Conservation (phyloP, 768 basidiomycete genomes). For the Artomyces pyxidatus region DNA sequence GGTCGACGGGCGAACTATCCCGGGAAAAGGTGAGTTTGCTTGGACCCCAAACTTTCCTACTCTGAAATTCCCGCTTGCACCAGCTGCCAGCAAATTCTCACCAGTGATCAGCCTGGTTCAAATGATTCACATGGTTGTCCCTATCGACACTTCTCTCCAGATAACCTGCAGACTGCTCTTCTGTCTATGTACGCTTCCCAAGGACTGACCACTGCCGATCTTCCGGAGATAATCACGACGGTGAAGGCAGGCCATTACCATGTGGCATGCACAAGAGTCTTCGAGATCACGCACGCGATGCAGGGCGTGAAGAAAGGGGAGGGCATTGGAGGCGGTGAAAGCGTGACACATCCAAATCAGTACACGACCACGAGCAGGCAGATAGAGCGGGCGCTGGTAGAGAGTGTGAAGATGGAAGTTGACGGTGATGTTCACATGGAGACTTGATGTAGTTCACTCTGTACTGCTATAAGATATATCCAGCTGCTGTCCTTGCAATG, state of each 20-base stretch:
- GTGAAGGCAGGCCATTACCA: slow-evolving; percentile 84
- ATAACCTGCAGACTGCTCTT: slow-evolving; percentile 75
- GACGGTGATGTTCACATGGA: slow-evolving; percentile 29
- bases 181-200: slow-evolving; percentile 56
- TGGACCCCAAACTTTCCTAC: background rate
- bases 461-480: too few relatives aligned
- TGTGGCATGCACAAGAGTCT: slow-evolving; percentile 94
- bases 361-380: slow-evolving; percentile 72
- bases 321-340: slow-evolving; percentile 78
- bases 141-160: slow-evolving; percentile 79
- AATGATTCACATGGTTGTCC: slow-evolving; percentile 83
- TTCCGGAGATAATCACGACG: slow-evolving; percentile 73
- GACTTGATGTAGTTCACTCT: background rate
- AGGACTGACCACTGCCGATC: slow-evolving; percentile 58
- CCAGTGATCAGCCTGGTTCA: slow-evolving; percentile 54
- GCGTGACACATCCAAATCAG: slow-evolving; percentile 91
- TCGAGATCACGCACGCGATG: slow-evolving; percentile 80
- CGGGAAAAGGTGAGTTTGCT: slow-evolving; percentile 63
- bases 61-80: background rate
- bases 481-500: too few relatives aligned
- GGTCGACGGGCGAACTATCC: slow-evolving; percentile 93
- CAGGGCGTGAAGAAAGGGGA: slow-evolving; percentile 81
- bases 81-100: slow-evolving; percentile 89
- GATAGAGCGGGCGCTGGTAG: slow-evolving; percentile 36
- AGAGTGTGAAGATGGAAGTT: slow-evolving; percentile 18